phyloP scores from a whole-genome alignment of 345 rosid species.

The Crucihimalaya himalaica region DNA sequence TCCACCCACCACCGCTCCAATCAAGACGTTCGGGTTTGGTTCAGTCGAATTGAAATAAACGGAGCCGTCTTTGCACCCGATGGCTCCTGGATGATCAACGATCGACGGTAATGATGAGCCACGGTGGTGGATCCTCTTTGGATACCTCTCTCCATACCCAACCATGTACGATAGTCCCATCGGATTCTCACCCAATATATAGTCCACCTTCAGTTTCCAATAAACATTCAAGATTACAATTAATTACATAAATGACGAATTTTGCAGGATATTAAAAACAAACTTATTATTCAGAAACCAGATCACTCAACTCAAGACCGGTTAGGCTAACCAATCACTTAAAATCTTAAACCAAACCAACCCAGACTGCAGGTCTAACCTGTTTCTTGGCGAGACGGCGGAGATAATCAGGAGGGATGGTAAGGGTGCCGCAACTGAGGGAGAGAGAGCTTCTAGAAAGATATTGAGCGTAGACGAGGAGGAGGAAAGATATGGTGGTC shows the following conservation, averaged over 20 bases:
- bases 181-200: conserved; percentile 90
- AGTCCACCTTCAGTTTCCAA: conserved; percentile 54
- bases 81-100: conserved; percentile 58
- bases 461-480: conserved; percentile 82
- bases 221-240: not conserved
- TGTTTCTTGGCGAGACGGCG: conserved; percentile 81
- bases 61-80: conserved; percentile 79
- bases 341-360: conserved; percentile 1
- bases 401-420: conserved; percentile 55
- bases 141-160: conserved; percentile 71
- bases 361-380: conserved; percentile 43
- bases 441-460: conserved; percentile 65
- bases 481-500: conserved; percentile 82
- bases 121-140: conserved; percentile 87
- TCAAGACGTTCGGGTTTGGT: conserved; percentile 70
- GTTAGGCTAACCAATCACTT: not conserved
- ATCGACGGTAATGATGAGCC: conserved; percentile 83
- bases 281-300: not conserved
- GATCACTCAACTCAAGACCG: not conserved
- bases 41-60: conserved; percentile 63
- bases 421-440: conserved; percentile 58
- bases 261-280: not conserved
- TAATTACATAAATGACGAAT: not conserved
- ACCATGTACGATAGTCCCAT: conserved; percentile 88
- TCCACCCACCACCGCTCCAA: conserved; percentile 92